A percentile compares a stretch with the other conserved stretches of the same genome.
Evolutionary conservation across 75 land plant genomes (phyloP).

Genomic region (Picea glauca): DNA sequence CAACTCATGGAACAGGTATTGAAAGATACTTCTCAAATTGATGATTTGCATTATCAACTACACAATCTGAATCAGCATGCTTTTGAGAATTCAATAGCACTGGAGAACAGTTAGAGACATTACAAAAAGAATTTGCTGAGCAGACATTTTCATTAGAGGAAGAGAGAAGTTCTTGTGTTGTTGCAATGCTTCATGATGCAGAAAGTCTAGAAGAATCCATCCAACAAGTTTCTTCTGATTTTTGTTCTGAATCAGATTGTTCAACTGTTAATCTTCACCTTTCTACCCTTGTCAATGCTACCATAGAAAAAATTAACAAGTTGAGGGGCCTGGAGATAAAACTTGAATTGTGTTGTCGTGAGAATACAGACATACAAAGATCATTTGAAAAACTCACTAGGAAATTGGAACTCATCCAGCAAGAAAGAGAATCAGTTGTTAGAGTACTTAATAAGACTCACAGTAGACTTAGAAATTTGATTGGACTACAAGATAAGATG

Average conservation of each 20-base stretch:
- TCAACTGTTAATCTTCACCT: slow-evolving; percentile 16
- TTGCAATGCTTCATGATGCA: slow-evolving; percentile 19
- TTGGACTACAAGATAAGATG: no score
- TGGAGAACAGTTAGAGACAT: slow-evolving; percentile 13
- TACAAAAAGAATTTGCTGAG: slow-evolving; percentile 31
- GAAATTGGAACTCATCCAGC: slow-evolving; percentile 12
- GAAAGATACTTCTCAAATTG: slow-evolving; percentile 17
- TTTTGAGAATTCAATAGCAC: slow-evolving; percentile 14
- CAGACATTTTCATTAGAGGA: slow-evolving; percentile 18
- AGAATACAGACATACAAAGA: not conserved
- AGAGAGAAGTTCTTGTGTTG: slow-evolving; percentile 18
- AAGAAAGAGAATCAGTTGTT: slow-evolving; percentile 17
- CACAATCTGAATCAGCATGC: slow-evolving; percentile 14
- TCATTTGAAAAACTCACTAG: slow-evolving; percentile 23
- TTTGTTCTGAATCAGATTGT: not conserved
- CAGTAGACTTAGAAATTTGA: no score
- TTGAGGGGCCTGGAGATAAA: slow-evolving; percentile 18
- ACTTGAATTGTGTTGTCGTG: slow-evolving; percentile 24
- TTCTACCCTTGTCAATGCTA: slow-evolving; percentile 25
- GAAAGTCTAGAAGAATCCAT: slow-evolving; percentile 24
- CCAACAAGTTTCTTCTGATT: not conserved
- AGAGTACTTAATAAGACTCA: no score
- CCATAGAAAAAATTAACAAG: slow-evolving; percentile 21
- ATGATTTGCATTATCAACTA: slow-evolving; percentile 27
- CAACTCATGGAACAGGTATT: slow-evolving; percentile 10